Conservation (phyloP, 2,329 filamentous ascomycete species). For the Ceratocystiopsis sp. region DNA sequence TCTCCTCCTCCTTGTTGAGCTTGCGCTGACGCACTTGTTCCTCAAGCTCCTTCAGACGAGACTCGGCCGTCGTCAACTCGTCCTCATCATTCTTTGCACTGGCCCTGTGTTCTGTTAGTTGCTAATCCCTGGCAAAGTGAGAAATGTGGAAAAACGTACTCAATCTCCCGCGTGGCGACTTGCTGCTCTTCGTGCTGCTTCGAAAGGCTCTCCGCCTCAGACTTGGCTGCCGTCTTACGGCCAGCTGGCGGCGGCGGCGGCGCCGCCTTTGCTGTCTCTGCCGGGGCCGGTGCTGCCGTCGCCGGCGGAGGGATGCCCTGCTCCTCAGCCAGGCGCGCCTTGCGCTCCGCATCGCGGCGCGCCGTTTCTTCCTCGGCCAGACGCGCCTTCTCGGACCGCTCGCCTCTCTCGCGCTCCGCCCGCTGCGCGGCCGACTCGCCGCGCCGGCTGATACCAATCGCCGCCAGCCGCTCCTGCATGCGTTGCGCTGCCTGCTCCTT, state of each 20-base stretch:
- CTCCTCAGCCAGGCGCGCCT: slow-evolving; percentile 68
- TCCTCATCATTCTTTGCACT: slow-evolving; percentile 60
- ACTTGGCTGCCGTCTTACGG: slow-evolving; percentile 25
- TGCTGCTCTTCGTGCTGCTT: slow-evolving; percentile 64
- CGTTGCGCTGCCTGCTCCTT: slow-evolving; percentile 93
- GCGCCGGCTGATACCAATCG: slow-evolving; percentile 77
- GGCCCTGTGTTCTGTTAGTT: slow-evolving; percentile 32
- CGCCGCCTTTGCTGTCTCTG: slow-evolving; percentile 33
- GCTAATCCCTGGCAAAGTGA: no score
- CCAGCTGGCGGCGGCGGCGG: slow-evolving; percentile 47
- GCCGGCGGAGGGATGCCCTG: slow-evolving; percentile 44
- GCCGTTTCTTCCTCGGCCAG: slow-evolving; percentile 92
- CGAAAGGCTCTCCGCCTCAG: slow-evolving; percentile 46
- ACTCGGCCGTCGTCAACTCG: slow-evolving; percentile 62
- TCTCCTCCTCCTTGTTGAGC: slow-evolving; percentile 91
- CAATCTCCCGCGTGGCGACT: slow-evolving; percentile 54
- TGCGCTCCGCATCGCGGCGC: slow-evolving; percentile 71
- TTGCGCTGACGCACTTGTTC: slow-evolving; percentile 90
- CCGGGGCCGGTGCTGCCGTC: slow-evolving; percentile 15
- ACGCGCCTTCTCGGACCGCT: slow-evolving; percentile 70
- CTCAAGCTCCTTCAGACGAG: slow-evolving; percentile 74
- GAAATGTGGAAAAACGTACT: slow-evolving; percentile 55
- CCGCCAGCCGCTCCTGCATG: slow-evolving; percentile 90
- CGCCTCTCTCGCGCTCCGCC: slow-evolving; percentile 71
- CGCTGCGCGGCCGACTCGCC: slow-evolving; percentile 72